Base-by-base conservation (phyloP, 352 stramenopile genomes). In the Phytophthora cryptogea region DNA sequence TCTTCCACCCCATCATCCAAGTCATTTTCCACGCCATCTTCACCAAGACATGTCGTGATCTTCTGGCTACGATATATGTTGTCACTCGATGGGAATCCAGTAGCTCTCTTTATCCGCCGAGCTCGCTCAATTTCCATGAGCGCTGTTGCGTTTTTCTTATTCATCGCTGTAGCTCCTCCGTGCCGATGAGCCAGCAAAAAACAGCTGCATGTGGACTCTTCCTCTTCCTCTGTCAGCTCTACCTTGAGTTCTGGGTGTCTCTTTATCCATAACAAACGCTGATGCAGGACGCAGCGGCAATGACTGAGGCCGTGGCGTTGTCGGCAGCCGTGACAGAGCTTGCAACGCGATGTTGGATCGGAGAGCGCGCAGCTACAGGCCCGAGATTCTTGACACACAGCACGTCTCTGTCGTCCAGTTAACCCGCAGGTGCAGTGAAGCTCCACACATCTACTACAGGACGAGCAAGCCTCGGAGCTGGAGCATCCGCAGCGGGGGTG, bases 261-360 rank as follows among this genome's bases (percentile, higher is more conserved):
- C 5, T 66, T 68, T 44, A 65, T 51, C 44, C 54, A 65, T 17
- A 66, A 54, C 36, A 80, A 28, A 30, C 49, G 40, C 26, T 78
- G 62, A 45, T 93, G 83, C 36, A 85, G 56, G 2, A 73, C 49
- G 51, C 83, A 93, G 7, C 80, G 74, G 49, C 83, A 93, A 66
- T 93, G 83, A 37, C 74, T 82, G 9, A 62, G 49, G 20, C 47
- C 46, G 5, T 41, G 47, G 13, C 20, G 20, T n/a, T 72, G 77
- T 20, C 68, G 69, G 51, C 83, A 93, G 13, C 83, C 83, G 55
- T 71, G 64, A 37, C 83, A 93, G 4, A 88, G 56, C 27, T 48
- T 44, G 44, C 83, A 93, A 27, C 81, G 76, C 23, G 31, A 26
- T 1, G 11, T 46, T 11, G 63, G 61, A n/a, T 73, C 46, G 10